phyloP scores from a whole-genome alignment of 83 land plant genomes.

The Isoetes engelmannii region DNA sequence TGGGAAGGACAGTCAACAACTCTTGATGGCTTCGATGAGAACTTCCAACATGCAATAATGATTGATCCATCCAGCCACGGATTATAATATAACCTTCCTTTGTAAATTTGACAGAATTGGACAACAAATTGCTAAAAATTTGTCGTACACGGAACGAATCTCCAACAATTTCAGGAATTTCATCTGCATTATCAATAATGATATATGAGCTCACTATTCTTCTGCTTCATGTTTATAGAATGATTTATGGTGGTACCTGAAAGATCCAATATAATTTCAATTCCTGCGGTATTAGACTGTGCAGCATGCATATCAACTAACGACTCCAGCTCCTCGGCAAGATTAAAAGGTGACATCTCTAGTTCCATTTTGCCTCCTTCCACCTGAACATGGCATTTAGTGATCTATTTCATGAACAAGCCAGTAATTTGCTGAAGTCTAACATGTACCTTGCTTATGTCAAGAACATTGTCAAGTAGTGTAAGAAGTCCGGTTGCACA shows the following conservation, averaged over 20 bases:
- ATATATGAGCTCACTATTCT: neutral
- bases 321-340: slow-evolving; percentile 27
- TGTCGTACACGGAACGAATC: slow-evolving; percentile 6
- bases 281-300: slow-evolving; percentile 22
- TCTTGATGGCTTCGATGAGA: neutral
- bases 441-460: slow-evolving; percentile 26
- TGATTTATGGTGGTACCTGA: slow-evolving; percentile 14
- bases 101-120: slow-evolving; percentile 13
- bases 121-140: slow-evolving; percentile 14
- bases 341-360: slow-evolving; percentile 23
- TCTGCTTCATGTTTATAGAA: neutral
- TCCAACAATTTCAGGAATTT: neutral
- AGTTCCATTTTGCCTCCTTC: slow-evolving; percentile 34
- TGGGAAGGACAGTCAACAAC: neutral
- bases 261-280: slow-evolving; percentile 23
- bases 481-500: slow-evolving; percentile 35
- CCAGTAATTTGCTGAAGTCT: too few relatives aligned
- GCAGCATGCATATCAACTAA: slow-evolving; percentile 30
- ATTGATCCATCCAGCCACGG: slow-evolving; percentile 12
- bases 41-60: slow-evolving; percentile 1
- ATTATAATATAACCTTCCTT: slow-evolving; percentile 6
- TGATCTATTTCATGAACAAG: neutral
- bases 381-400: slow-evolving; percentile 15
- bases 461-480: slow-evolving; percentile 27
- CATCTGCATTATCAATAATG: slow-evolving; percentile 3